A percentile compares a stretch with the other conserved stretches of the same genome.
Evolutionary conservation across 225 moss, liverwort and hornwort species (phyloP).

Genomic region (Rhytidiadelphus loreus): DNA sequence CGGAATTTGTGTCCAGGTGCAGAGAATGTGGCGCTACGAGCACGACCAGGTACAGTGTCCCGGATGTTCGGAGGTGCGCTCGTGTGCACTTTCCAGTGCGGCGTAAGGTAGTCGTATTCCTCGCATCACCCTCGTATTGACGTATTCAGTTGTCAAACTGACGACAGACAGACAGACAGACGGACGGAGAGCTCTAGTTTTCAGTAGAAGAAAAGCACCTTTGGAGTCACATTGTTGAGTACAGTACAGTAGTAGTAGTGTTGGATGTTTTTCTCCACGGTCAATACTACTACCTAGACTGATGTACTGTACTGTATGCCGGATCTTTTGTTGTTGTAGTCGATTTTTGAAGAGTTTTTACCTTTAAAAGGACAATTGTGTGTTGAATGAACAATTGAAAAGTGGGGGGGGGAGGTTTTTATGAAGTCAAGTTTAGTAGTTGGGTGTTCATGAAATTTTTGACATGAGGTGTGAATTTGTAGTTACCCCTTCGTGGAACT

Average conservation of each 20-base stretch:
- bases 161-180: too few species aligned
- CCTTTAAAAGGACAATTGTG: neutral
- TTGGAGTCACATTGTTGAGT: neutral
- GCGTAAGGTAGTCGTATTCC: too few species aligned
- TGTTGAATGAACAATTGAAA: neutral
- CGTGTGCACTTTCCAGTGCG: neutral
- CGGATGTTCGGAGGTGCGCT: neutral
- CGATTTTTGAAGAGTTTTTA: neutral
- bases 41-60: neutral
- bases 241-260: too few species aligned
- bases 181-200: neutral
- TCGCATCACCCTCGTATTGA: neutral
- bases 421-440: too few species aligned
- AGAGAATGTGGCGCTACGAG: neutral
- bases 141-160: neutral
- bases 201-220: neutral
- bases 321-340: neutral
- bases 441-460: neutral
- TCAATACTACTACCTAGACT: too few species aligned
- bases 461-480: rapidly evolving
- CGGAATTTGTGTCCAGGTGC: neutral
- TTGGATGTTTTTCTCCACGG: neutral
- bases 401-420: rapidly evolving
- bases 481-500: rapidly evolving
- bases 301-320: too few species aligned